Evolutionary conservation across 768 basidiomycete species (phyloP).

Genomic region (Boletellus ananiceps): DNA sequence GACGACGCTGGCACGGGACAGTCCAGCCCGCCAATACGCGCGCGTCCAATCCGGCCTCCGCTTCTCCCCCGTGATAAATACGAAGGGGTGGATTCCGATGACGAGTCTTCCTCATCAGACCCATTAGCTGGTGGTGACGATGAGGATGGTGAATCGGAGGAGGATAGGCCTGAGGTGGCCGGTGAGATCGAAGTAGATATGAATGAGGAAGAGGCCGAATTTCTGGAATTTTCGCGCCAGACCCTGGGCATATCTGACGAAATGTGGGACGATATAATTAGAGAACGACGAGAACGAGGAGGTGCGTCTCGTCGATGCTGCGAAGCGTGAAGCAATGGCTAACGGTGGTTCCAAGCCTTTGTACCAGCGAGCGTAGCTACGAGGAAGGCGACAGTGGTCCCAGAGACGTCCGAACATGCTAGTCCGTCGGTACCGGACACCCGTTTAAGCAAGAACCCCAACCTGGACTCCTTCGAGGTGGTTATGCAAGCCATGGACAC

Average conservation of each 20-base stretch:
- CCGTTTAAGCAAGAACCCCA: conserved; percentile 52
- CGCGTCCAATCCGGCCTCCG: conserved; percentile 64
- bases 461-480: conserved; percentile 88
- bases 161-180: conserved; percentile 78
- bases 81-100: conserved; percentile 92
- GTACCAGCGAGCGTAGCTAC: conserved; percentile 37
- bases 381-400: conserved; percentile 1
- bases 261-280: conserved; percentile 86
- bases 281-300: conserved; percentile 72
- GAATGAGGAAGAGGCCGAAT: conserved; percentile 91
- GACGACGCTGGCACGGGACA: conserved; percentile 2
- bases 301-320: conserved; percentile 47
- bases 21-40: conserved; percentile 18
- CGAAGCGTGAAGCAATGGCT: neutral
- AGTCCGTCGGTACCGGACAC: conserved; percentile 31
- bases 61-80: conserved; percentile 78
- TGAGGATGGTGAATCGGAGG: conserved; percentile 61
- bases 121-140: conserved; percentile 36
- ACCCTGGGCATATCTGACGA: conserved; percentile 82
- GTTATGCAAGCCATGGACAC: conserved; percentile 96
- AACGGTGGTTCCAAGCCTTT: conserved; percentile 44
- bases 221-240: conserved; percentile 91
- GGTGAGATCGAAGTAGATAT: conserved; percentile 88
- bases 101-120: conserved; percentile 70
- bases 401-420: conserved; percentile 9